Conservation (phyloP, 2,329 filamentous ascomycete genomes). For the Fusarium ambrosium region DNA sequence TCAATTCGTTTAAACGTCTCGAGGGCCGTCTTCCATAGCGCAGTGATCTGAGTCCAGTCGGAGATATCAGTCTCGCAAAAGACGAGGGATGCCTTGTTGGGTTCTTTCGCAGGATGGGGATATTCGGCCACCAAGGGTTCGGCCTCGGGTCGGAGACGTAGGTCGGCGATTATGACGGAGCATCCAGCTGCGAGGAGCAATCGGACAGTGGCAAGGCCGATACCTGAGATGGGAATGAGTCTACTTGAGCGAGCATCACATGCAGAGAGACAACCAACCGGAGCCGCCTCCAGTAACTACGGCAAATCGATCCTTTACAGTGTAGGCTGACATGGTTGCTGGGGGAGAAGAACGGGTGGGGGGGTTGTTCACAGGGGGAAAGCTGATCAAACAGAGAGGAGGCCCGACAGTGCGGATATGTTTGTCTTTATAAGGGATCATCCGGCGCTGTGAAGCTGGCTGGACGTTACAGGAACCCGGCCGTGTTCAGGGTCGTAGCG, state of each 20-base stretch:
- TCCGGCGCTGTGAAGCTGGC: background rate
- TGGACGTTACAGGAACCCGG: background rate
- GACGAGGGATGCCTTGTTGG: background rate
- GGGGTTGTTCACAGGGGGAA: background rate
- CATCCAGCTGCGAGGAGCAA: conserved; percentile 15
- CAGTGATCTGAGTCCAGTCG: conserved; percentile 42
- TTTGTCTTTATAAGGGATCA: background rate
- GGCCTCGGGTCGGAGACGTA: background rate
- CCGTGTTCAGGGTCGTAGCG: background rate
- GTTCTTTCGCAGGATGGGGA: background rate
- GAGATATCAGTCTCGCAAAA: conserved; percentile 46
- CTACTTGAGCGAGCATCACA: background rate
- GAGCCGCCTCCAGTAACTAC: conserved; percentile 23
- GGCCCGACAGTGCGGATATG: background rate
- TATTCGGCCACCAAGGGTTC: background rate
- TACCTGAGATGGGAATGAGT: conserved; percentile 6
- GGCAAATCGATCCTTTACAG: conserved; percentile 13
- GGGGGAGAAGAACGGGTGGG: background rate
- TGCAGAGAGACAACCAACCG: conserved; percentile 3
- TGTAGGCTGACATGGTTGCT: conserved; percentile 11
- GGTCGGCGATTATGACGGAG: conserved; percentile 21
- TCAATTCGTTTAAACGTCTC: conserved; percentile 66
- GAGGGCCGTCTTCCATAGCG: conserved; percentile 52
- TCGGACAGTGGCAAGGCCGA: conserved; percentile 3
- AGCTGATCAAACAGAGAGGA: background rate